Evolutionary conservation across 495 filamentous ascomycete species (phyloP).

Genomic region (Lentithecium fluviatile): DNA sequence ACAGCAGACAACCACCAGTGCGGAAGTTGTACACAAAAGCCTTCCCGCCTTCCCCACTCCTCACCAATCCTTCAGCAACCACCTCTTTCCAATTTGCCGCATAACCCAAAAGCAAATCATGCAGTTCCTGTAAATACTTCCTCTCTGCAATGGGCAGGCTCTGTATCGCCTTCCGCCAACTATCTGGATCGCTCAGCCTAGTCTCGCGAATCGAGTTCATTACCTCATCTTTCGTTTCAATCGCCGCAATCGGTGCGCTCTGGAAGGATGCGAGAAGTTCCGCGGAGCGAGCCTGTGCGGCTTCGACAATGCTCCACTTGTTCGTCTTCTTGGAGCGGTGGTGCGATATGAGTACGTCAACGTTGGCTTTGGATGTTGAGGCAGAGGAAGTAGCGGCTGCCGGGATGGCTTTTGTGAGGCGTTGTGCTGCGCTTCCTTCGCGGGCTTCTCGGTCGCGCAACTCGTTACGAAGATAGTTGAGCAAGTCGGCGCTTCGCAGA

Average conservation of each 20-base stretch:
- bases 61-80: slow-evolving; percentile 8
- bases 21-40: slow-evolving; percentile 47
- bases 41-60: slow-evolving; percentile 36
- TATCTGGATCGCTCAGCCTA: slow-evolving; percentile 74
- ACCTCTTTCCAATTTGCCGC: slow-evolving; percentile 57
- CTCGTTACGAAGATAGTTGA: slow-evolving; percentile 78
- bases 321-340: slow-evolving; percentile 90
- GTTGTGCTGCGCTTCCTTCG: slow-evolving; percentile 53
- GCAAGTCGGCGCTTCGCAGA: slow-evolving; percentile 68
- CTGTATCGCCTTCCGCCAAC: slow-evolving; percentile 82
- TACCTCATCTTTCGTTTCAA: slow-evolving; percentile 85
- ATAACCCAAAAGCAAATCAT: slow-evolving; percentile 68
- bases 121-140: slow-evolving; percentile 82
- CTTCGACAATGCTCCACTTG: slow-evolving; percentile 78
- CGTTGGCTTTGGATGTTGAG: slow-evolving; percentile 50
- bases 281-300: slow-evolving; percentile 44
- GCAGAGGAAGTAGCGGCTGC: slow-evolving; percentile 35
- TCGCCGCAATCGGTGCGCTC: slow-evolving; percentile 77
- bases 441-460: slow-evolving; percentile 72
- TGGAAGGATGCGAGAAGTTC: slow-evolving; percentile 54
- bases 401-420: slow-evolving; percentile 38
- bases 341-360: slow-evolving; percentile 75
- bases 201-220: slow-evolving; percentile 76
- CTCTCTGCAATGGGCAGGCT: slow-evolving; percentile 72
- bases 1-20: slow-evolving; percentile 40